Evolutionary conservation across 768 basidiomycete genomes (phyloP).

Genomic region (Lactarius vividus): DNA sequence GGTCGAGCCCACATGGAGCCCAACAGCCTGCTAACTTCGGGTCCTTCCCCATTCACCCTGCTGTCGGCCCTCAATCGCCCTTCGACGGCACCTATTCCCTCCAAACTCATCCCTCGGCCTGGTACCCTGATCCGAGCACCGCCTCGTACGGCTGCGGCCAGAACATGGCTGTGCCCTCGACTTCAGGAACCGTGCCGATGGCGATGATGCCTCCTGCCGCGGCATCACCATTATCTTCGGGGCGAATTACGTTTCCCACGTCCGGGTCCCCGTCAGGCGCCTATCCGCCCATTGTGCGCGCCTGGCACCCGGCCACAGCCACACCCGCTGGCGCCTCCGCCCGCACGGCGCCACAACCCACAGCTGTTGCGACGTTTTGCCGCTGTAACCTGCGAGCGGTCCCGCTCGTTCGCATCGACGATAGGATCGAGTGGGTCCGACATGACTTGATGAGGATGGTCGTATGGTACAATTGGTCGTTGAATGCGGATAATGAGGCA

Average conservation of each 20-base stretch:
- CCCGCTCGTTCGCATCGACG: conserved; percentile 11
- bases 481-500: conserved; percentile 12
- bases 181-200: neutral
- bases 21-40: neutral
- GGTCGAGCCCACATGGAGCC: neutral
- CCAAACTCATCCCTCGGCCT: neutral
- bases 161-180: neutral
- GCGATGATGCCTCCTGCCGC: neutral
- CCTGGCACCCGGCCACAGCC: neutral
- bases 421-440: conserved; percentile 18
- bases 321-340: neutral
- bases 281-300: neutral
- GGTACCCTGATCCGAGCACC: neutral
- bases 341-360: neutral
- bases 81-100: neutral
- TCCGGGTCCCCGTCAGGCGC: neutral
- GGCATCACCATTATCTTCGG: neutral
- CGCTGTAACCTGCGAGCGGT: neutral
- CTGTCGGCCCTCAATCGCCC: neutral
- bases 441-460: conserved; percentile 16
- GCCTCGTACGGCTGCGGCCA: neutral
- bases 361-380: neutral
- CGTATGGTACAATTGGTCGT: conserved; percentile 8
- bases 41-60: neutral
- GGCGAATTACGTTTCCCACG: neutral